Percentiles rank a stretch among this genome's conserved stretches.
These are phyloP conservation scores for Polytrichum commune DNA, from an alignment of 225 moss, liverwort and hornwort species.

Conservation along the genomic window DNA sequence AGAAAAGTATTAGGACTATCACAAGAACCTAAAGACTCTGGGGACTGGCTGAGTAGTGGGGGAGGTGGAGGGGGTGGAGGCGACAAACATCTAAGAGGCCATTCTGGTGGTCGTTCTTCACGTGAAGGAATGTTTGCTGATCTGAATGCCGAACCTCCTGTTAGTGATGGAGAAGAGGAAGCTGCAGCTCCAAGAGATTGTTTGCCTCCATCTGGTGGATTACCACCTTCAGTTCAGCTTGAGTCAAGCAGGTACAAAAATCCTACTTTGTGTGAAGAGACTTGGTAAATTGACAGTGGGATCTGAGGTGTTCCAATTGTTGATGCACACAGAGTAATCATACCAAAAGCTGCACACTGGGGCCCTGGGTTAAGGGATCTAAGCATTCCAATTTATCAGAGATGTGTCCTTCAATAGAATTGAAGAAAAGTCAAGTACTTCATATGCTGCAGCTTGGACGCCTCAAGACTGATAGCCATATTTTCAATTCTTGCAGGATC, in stretches of 20 bases:
- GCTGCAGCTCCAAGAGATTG: conserved; percentile 28
- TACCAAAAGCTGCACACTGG: too few species aligned
- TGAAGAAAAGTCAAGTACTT: too few species aligned
- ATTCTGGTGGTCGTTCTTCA: conserved; percentile 25
- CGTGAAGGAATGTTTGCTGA: conserved; percentile 51
- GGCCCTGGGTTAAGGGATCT: too few species aligned
- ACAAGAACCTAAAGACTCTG: conserved; percentile 50
- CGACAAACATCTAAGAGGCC: too few species aligned
- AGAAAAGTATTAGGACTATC: conserved; percentile 44
- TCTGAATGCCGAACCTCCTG: conserved; percentile 65
- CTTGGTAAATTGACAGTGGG: not conserved
- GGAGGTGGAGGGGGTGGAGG: too few species aligned
- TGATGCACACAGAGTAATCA: not conserved
- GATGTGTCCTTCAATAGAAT: too few species aligned
- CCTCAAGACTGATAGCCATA: too few species aligned
- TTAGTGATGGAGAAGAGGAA: conserved; percentile 64
- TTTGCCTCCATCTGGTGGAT: conserved; percentile 13
- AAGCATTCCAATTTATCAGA: too few species aligned
- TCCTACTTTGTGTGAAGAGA: too few species aligned
- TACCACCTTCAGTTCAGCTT: conserved; percentile 44
- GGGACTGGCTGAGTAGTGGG: conserved; percentile 36
- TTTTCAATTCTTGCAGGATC: conserved; percentile 30
- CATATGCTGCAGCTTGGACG: too few species aligned
- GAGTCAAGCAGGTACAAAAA: conserved; percentile 50
- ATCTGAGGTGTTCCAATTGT: not conserved